Base-by-base conservation (phyloP, 306 rosid genomes). In the Herpetospermum pedunculosum region DNA sequence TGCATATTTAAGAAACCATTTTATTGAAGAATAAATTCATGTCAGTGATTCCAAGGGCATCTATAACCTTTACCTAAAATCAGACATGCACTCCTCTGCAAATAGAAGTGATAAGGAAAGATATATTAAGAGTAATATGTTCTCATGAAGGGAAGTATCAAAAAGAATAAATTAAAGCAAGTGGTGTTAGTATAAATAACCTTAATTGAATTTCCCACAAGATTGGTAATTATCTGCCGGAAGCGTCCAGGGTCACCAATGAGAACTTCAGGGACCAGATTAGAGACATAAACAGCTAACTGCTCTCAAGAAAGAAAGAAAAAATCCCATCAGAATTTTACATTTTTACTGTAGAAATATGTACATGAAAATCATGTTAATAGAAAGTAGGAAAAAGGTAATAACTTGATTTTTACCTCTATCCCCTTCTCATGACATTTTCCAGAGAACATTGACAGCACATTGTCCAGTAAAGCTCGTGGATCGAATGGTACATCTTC, bases 211-310 rank as follows among this genome's bases (percentile, higher is more conserved):
- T 91, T 94, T 50, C 91, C 91, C 55, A 94, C 97, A 70, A 94
- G 92, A 77, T 94, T 91, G 34, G 97, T 85, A 72, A 94, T 94
- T 77, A 88, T 89, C 82, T 91, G 97, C 76, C 92, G 78, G 79
- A 94, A 90, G 63, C 97, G 91, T 78, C 87, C 87, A 77, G 96
- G 96, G 76, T 94, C 97, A 4, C 97, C 98, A 19, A 88, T 89
- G 75, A 91, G 86, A 69, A 86, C 88, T 69, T 85, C 75, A 3
- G 98, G 98, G 72, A 91, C 92, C 80, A 80, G 80, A 65, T 82
- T 83, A 74, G 96, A 94, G 71, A 90, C 97, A 78, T 91, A 94
- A 79, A 83, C 97, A 74, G 95, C 97, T 85, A 91, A 81, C 98
- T 94, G 84, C 69, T 79, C 68, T 44, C 90, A 77, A 52, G 70